Percentiles rank a stretch among this genome's conserved stretches.
phyloP scores from a whole-genome alignment of 2,329 filamentous ascomycete genomes.

The Diaporthe amygdali region DNA sequence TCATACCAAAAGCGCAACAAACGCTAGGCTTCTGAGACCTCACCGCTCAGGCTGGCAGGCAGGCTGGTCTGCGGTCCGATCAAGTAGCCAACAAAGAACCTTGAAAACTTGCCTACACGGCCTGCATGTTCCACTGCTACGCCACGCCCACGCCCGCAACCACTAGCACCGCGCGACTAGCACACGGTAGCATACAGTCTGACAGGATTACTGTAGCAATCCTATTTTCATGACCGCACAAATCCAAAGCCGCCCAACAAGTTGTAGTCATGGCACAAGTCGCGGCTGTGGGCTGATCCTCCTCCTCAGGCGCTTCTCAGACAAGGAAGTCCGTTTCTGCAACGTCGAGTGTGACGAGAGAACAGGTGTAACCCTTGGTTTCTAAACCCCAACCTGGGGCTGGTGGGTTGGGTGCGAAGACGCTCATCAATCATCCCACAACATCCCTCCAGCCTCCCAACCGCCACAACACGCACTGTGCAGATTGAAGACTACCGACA shows the following conservation, averaged over 20 bases:
- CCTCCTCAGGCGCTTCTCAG: conserved; percentile 11
- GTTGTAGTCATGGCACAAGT: background rate
- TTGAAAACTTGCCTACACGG: background rate
- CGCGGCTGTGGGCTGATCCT: conserved; percentile 9
- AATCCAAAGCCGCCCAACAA: background rate
- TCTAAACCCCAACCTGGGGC: background rate
- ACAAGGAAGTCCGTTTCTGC: conserved; percentile 18
- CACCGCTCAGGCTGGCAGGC: conserved; percentile 19
- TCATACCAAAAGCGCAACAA: conserved; percentile 6
- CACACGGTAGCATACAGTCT: background rate
- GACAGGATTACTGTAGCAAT: background rate
- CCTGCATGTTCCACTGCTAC: background rate
- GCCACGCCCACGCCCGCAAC: background rate
- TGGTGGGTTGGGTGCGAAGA: background rate
- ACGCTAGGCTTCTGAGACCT: conserved; percentile 7
- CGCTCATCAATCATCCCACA: background rate
- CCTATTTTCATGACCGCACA: background rate
- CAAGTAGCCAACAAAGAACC: background rate
- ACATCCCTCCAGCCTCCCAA: background rate
- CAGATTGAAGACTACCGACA: background rate
- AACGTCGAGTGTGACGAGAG: conserved; percentile 23
- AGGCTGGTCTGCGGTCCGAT: background rate
- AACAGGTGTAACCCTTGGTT: conserved; percentile 14
- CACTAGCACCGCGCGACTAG: background rate
- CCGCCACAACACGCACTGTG: background rate